Percentiles rank a stretch among this genome's conserved stretches.
Evolutionary conservation across 257 asterid species (phyloP).

Genomic region (Solanum pennellii): DNA sequence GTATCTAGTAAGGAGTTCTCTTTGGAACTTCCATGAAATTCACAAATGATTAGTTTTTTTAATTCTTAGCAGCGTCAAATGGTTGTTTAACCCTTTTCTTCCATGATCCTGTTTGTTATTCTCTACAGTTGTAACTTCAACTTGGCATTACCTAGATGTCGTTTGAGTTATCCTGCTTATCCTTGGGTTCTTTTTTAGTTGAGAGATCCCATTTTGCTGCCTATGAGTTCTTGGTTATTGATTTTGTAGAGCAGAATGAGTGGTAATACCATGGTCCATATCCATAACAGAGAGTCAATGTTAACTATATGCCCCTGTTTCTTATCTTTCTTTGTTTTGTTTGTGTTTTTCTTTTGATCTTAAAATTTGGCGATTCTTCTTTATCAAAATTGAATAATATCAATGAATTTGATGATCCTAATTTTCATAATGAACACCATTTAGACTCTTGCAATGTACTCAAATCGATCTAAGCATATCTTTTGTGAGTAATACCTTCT

Average conservation of each 20-base stretch:
- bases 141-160: not conserved
- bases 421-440: not conserved
- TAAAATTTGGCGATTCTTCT: not conserved
- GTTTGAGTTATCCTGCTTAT: not conserved
- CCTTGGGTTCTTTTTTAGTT: not conserved
- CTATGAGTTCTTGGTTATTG: not conserved
- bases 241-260: not conserved
- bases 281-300: not conserved
- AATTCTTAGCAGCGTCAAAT: not conserved
- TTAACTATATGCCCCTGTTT: not conserved
- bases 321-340: not conserved
- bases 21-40: not conserved
- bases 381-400: not conserved
- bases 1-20: not conserved
- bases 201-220: not conserved
- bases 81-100: not conserved
- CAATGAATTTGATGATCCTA: not conserved
- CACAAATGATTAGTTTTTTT: not conserved
- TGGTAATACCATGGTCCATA: not conserved
- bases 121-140: not conserved
- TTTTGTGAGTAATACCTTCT: not conserved
- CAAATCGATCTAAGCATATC: not conserved
- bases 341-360: not conserved
- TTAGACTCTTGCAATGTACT: not conserved
- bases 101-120: not conserved